Evolutionary conservation across 352 stramenopile species (phyloP).

Genomic region (Phytopythium cucurbitacearum): DNA sequence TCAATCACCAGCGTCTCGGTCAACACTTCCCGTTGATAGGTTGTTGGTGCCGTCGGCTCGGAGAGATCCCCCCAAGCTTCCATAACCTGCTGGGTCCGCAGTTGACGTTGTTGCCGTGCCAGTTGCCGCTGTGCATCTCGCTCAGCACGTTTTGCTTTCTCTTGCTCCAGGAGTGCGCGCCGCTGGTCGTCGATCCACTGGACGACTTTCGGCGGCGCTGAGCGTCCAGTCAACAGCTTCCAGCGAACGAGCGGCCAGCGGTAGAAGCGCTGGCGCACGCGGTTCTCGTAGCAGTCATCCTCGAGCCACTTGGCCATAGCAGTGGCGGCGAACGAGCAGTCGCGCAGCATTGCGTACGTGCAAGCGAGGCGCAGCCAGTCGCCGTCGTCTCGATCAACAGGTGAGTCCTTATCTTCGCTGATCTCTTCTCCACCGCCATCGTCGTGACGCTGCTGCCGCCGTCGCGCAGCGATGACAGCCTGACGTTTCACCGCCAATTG

Average conservation of each 20-base stretch:
- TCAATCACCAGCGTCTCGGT: too few species aligned
- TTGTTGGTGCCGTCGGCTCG: too few species aligned
- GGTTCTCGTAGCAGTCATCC: conserved; percentile 27
- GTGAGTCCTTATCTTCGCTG: background rate
- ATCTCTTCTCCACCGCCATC: background rate
- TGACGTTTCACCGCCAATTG: conserved; percentile 29
- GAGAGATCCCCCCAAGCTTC: conserved; percentile 22
- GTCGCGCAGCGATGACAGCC: conserved; percentile 19
- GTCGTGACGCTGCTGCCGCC: conserved; percentile 7
- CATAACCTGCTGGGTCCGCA: conserved; percentile 15
- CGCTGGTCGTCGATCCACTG: conserved; percentile 19
- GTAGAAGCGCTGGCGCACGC: conserved; percentile 39
- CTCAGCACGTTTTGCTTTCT: conserved; percentile 16
- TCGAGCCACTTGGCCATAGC: conserved; percentile 40
- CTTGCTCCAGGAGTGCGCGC: conserved; percentile 8
- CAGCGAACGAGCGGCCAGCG: conserved; percentile 53
- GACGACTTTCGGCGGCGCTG: conserved; percentile 26
- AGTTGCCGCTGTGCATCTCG: conserved; percentile 21
- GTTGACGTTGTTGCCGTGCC: conserved; percentile 19
- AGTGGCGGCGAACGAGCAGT: conserved; percentile 17
- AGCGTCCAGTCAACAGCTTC: conserved; percentile 48
- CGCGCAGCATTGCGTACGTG: conserved; percentile 39
- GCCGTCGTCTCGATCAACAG: conserved; percentile 10
- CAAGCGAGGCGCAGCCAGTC: conserved; percentile 62
- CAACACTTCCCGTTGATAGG: too few species aligned